phyloP scores from a whole-genome alignment of 257 asterid species.

The Scutellaria barbata region DNA sequence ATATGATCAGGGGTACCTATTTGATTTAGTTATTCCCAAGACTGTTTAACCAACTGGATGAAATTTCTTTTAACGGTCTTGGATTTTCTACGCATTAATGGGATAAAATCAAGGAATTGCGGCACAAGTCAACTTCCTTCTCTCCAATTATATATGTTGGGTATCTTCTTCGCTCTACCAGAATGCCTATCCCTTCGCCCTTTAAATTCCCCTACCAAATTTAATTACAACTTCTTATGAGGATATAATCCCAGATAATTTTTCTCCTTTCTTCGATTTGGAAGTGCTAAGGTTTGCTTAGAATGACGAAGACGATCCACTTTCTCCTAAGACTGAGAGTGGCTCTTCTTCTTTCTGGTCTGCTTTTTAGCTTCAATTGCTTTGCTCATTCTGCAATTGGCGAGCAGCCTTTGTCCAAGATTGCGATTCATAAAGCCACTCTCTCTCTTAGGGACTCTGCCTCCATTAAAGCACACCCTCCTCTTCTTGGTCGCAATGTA shows the following conservation, averaged over 20 bases:
- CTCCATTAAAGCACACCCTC: constrained; percentile 67
- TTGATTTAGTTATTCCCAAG: too few species aligned
- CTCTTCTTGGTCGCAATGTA: constrained; percentile 70
- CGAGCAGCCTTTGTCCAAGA: constrained; percentile 79
- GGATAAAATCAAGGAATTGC: too few species aligned
- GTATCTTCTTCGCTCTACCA: too few species aligned
- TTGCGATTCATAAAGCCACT: constrained; percentile 64
- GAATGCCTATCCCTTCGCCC: too few species aligned
- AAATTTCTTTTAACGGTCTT: too few species aligned
- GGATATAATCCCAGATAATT: neutral
- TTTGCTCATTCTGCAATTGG: constrained; percentile 45
- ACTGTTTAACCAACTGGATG: too few species aligned
- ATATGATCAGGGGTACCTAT: too few species aligned
- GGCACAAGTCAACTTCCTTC: too few species aligned
- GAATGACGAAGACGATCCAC: constrained; percentile 36
- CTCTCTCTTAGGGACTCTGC: constrained; percentile 55
- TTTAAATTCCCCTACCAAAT: too few species aligned
- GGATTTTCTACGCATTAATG: too few species aligned
- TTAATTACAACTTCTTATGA: too few species aligned
- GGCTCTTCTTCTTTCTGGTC: constrained; percentile 14
- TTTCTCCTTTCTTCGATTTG: neutral
- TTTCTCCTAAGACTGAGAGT: neutral
- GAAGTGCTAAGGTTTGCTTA: neutral
- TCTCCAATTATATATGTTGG: too few species aligned
- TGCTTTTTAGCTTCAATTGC: constrained; percentile 31